Conservation (phyloP, 2,329 filamentous ascomycete species). For the Talaromyces sp. region DNA sequence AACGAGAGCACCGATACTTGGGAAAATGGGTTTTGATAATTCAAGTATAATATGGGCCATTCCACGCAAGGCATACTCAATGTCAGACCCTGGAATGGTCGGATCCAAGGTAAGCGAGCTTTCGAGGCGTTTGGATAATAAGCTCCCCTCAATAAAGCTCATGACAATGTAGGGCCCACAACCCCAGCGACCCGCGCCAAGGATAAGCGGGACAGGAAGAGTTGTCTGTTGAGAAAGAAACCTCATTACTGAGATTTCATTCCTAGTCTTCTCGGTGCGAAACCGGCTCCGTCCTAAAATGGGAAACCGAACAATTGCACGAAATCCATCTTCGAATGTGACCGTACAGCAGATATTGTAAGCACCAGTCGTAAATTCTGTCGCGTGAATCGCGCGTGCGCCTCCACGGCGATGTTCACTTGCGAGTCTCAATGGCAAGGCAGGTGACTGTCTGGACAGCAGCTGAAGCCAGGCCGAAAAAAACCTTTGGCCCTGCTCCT, state of each 20-base stretch:
- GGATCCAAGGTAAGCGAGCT: neutral
- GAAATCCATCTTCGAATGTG: conserved; percentile 22
- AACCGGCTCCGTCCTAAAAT: conserved; percentile 8
- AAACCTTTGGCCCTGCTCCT: conserved; percentile 11
- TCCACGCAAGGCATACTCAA: conserved; percentile 11
- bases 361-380: conserved; percentile 12
- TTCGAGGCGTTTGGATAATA: conserved; percentile 6
- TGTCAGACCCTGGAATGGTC: conserved; percentile 1
- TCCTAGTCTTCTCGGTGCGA: conserved; percentile 10
- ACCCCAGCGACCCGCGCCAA: conserved; percentile 9
- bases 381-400: conserved; percentile 3
- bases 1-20: conserved; percentile 12
- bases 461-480: conserved; percentile 12
- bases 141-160: conserved; percentile 10
- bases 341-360: conserved; percentile 27
- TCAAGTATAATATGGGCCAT: conserved; percentile 17
- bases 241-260: conserved; percentile 8
- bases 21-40: conserved; percentile 17
- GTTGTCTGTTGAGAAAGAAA: conserved; percentile 7
- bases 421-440: conserved; percentile 13
- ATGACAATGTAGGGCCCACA: conserved; percentile 12
- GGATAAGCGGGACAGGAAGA: conserved; percentile 4
- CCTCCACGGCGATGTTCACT: conserved; percentile 3
- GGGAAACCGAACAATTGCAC: conserved; percentile 24
- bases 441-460: conserved; percentile 8